Evolutionary conservation across 495 filamentous ascomycete species (phyloP), one percentile per base, ranked within the genome.

Genomic region (Penicillium flavigenum): DNA sequence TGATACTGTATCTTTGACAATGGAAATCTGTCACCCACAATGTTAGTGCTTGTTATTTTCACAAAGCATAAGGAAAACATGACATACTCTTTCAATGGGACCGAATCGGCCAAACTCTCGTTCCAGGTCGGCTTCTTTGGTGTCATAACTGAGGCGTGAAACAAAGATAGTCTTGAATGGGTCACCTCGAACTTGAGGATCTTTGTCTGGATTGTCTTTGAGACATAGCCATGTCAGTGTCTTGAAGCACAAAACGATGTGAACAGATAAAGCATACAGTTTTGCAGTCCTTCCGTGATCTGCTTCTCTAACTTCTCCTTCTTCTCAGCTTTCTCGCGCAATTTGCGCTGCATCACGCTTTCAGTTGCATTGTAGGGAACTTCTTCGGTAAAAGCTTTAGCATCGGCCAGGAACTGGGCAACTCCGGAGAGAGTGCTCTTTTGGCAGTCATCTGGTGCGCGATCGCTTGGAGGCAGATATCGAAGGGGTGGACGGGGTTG

Each of bases 151-250:
- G 45, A 98, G 83, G 43, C 95, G 87, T 31, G 90, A 86, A 54
- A 98, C 88, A 64, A 98, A 96, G 47, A 98, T 82, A 32, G 94
- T 98, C 71, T 88, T 96, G 83, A 91, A 98, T 2, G 93, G 86
- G 74, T 98, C 93, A 27, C 95, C 95, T 62, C 90, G 83, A 47
- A 94, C 86, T 65, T 96, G 90, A 3, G 88, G 81, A 65, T 98
- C 86, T 42, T 74, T 74, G 22, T 77, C 68, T 17, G 91, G 90
- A 52, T 87, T 82, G 65, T 83, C 88, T 92, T 57, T 36, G 9
- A n/a, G 6, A 49, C 47, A 32, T 14, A 11, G 6, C 17, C 2
- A 44, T 29, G 9, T 65, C 54, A 67, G 62, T 26, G 19, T 44
- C 6, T 5, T 29, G 17, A 19, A n/a, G 43, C 19, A 29, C 12